A percentile compares a stretch with the other conserved stretches of the same genome.
phyloP scores from a whole-genome alignment of 768 basidiomycete species.

The Tricholomella constricta region DNA sequence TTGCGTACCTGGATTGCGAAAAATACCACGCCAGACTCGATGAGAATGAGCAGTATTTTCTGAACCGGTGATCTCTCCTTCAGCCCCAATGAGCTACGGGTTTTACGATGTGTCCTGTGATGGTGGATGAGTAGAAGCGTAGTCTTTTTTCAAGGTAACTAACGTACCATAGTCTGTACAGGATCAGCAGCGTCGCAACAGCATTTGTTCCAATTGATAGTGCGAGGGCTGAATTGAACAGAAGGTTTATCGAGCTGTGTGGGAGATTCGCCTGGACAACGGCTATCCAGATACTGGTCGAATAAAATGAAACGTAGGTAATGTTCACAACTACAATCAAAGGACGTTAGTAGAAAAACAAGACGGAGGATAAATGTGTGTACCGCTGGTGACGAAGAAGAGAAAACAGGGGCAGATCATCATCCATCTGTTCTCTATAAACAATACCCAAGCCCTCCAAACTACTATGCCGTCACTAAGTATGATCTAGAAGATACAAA shows the following conservation, averaged over 20 bases:
- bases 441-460: slow-evolving; percentile 1
- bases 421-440: not conserved
- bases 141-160: no score
- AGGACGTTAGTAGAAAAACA: not conserved
- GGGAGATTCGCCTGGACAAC: no score
- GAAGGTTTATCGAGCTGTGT: no score
- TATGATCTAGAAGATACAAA: not conserved
- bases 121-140: no score
- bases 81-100: no score
- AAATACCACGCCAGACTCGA: not conserved
- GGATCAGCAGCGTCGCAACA: not conserved
- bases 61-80: not conserved
- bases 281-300: no score
- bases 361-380: not conserved
- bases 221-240: not conserved
- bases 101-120: no score
- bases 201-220: not conserved
- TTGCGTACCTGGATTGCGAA: not conserved
- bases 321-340: not conserved
- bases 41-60: not conserved
- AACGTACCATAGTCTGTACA: not conserved
- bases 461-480: not conserved
- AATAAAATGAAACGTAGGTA: no score
- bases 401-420: not conserved
- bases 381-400: not conserved